Percentiles rank a stretch among this genome's conserved stretches.
phyloP scores from a whole-genome alignment of 179 eudicot species.

The Silene coronaria region DNA sequence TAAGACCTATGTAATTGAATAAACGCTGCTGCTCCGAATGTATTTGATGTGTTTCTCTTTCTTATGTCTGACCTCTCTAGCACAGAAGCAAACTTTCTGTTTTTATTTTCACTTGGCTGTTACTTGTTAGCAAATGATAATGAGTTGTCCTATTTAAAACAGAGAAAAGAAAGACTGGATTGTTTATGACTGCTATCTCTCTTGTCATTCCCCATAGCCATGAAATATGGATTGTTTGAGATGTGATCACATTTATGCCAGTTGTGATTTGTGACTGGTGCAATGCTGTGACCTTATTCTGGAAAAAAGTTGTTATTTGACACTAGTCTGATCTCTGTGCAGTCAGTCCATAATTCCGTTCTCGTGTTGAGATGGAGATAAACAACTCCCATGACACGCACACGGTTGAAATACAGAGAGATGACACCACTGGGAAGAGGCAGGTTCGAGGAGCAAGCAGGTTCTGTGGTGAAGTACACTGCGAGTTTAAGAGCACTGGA shows the following conservation, averaged over 20 bases:
- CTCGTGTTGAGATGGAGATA: constrained; percentile 43
- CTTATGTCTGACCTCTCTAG: too few species aligned
- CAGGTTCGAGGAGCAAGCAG: constrained; percentile 35
- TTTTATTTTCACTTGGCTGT: not conserved
- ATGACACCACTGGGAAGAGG: constrained; percentile 24
- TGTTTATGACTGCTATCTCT: not conserved
- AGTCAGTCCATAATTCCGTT: not conserved
- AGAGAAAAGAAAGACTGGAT: not conserved
- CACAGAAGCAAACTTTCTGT: not conserved
- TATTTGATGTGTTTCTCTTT: too few species aligned
- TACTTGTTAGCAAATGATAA: not conserved
- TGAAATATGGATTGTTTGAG: not conserved
- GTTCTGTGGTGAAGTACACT: constrained; percentile 58
- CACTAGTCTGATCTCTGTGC: constrained; percentile 4
- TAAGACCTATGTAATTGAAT: too few species aligned
- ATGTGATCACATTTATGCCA: not conserved
- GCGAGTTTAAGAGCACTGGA: constrained; percentile 63
- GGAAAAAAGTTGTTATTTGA: not conserved
- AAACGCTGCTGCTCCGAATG: not conserved
- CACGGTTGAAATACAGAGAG: constrained; percentile 44
- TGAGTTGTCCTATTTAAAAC: not conserved
- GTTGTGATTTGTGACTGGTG: too few species aligned
- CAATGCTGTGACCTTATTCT: not conserved
- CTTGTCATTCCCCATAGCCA: not conserved
- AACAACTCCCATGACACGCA: constrained; percentile 33